Percentiles rank a stretch among this genome's conserved stretches.
These are phyloP conservation scores for Mollisiaceae sp. DNA, from an alignment of 2,329 filamentous ascomycete genomes.

Conservation along the genomic window DNA sequence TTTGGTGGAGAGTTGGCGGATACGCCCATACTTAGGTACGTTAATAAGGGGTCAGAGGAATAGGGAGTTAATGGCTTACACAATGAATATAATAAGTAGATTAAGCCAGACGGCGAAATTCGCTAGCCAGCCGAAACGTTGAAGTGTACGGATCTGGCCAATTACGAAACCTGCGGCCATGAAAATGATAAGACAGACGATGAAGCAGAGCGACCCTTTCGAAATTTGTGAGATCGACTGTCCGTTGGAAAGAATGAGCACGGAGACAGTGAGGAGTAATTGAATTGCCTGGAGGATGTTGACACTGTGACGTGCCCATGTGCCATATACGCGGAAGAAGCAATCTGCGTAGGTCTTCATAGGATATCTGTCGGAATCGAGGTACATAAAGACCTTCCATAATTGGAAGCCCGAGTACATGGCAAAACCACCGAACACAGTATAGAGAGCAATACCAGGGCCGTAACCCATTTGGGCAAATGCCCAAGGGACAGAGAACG, in stretches of 20 bases:
- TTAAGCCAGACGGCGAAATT: slow-evolving; percentile 63
- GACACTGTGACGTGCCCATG: slow-evolving; percentile 50
- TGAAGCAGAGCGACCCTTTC: slow-evolving; percentile 56
- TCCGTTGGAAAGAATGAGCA: slow-evolving; percentile 58
- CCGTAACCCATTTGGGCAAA: slow-evolving; percentile 38
- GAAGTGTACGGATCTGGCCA: slow-evolving; percentile 61
- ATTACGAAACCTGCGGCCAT: slow-evolving; percentile 56
- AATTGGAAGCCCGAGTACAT: slow-evolving; percentile 38
- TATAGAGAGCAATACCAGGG: slow-evolving; percentile 35
- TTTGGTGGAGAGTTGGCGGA: slow-evolving; percentile 56
- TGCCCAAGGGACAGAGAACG: slow-evolving; percentile 43
- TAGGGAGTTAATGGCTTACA: slow-evolving; percentile 31
- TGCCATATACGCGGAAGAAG: slow-evolving; percentile 53
- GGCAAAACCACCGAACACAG: slow-evolving; percentile 35
- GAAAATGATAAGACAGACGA: slow-evolving; percentile 57
- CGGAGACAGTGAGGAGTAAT: slow-evolving; percentile 55
- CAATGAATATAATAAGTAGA: slow-evolving; percentile 57
- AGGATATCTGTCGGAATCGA: slow-evolving; percentile 36
- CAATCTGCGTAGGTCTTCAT: slow-evolving; percentile 41
- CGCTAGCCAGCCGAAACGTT: slow-evolving; percentile 59
- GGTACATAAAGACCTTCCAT: slow-evolving; percentile 33
- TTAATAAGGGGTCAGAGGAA: slow-evolving; percentile 3
- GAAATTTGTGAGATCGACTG: slow-evolving; percentile 60
- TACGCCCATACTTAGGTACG: slow-evolving; percentile 50
- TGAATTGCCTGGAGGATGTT: slow-evolving; percentile 55